A percentile compares a stretch with the other conserved stretches of the same genome.
phyloP scores from a whole-genome alignment of 1,284 basidiomycete genomes.

The Ustilago cynodontis region DNA sequence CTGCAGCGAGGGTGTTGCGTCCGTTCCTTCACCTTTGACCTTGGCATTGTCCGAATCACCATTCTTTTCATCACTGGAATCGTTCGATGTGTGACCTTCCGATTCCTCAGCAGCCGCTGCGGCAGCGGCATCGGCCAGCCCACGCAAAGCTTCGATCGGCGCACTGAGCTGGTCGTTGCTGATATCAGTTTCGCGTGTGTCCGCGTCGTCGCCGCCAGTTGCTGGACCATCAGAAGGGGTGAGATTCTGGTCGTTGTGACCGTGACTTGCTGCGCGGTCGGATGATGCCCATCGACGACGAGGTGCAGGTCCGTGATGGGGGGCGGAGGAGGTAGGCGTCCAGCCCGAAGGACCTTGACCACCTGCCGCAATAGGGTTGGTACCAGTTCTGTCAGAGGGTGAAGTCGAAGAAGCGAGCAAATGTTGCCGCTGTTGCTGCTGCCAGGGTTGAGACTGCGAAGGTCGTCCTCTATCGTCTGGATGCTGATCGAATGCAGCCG shows the following conservation, averaged over 20 bases:
- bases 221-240: conserved; percentile 29
- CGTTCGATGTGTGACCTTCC: conserved; percentile 34
- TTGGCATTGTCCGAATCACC: background rate
- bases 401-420: conserved; percentile 13
- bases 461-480: conserved; percentile 19
- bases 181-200: conserved; percentile 44
- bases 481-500: conserved; percentile 10
- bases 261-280: conserved; percentile 32
- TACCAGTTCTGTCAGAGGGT: conserved; percentile 5
- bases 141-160: conserved; percentile 91
- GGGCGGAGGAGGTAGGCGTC: conserved; percentile 21
- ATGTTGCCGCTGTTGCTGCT: conserved; percentile 9
- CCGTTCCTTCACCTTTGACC: conserved; percentile 4
- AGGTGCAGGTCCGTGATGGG: conserved; percentile 10
- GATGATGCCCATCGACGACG: conserved; percentile 36
- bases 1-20: conserved; percentile 22
- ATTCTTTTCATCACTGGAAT: conserved; percentile 39
- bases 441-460: conserved; percentile 16
- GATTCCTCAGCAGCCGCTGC: conserved; percentile 77
- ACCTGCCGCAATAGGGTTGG: background rate
- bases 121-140: conserved; percentile 90
- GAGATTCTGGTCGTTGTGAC: conserved; percentile 23
- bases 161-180: conserved; percentile 73
- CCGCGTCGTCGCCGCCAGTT: conserved; percentile 20
- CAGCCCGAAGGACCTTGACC: conserved; percentile 18